Base-by-base conservation (phyloP, 2,329 filamentous ascomycete species). In the Ascochyta koolunga region DNA sequence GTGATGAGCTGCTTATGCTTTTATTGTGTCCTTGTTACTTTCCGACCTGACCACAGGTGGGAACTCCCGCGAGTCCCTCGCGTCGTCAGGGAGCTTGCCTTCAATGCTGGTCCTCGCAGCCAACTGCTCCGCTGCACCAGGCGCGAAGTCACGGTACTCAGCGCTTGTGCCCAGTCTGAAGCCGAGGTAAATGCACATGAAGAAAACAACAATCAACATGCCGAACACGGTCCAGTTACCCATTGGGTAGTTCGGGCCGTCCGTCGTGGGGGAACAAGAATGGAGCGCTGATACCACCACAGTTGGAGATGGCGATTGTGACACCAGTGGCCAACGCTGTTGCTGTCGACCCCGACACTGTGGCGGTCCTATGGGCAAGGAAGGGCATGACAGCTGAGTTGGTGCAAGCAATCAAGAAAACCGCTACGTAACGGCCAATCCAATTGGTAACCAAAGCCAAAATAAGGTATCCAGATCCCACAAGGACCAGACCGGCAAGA, bases 181-280 rank as follows among this genome's bases (percentile, higher is more conserved):
- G 16, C 62, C 62, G 16, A 65, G 56, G 36, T 65, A 65, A 27
- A 65, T 56, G 13, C 60, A 62, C 47, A 62, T 48, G 5, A 62
- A 10, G 42, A 65, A 65, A 1, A 56, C 59, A 5, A 32, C 37
- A 39, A 50, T 57, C 7, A 65, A 47, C 62, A 65, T 65, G 2
- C 37, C 56, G 29, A 65, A 65, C 4, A 65, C 62, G 5, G 60
- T 65, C 62, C 62, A 65, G 38, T 65, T 65, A 21, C 62, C 62
- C 60, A 62, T 61, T 0, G 60, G 58, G 33, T 65, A 62, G 29
- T 62, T 65, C 13, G 62, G 62, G 0, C 62, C 62, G 24, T 61
- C 39, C 0, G 48, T 51, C 21, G 46, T 49, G 10, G 60, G 60
- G 62, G 31, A 62, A 65, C 11, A 65, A 24, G 36, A 65, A 65